Conservation (phyloP, 352 stramenopile species). For the Globisporangium paddicum region DNA sequence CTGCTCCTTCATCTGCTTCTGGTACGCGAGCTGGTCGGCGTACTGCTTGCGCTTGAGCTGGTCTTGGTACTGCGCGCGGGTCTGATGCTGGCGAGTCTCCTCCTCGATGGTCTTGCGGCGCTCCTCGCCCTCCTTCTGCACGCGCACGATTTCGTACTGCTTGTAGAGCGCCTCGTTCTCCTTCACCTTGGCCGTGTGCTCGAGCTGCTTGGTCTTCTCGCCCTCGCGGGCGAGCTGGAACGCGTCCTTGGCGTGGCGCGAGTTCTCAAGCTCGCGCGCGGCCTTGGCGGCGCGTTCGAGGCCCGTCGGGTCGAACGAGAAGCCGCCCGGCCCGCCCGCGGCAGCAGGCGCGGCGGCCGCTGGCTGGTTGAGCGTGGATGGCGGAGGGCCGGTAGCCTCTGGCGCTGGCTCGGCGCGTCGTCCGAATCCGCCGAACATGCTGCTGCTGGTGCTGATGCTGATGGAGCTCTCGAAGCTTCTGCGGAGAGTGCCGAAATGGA, state of each 20-base stretch:
- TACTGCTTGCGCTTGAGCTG: constrained; percentile 98
- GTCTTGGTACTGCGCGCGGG: constrained; percentile 96
- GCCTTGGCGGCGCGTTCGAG: constrained; percentile 97
- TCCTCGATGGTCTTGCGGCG: constrained; percentile 96
- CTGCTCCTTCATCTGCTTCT: constrained; percentile 95
- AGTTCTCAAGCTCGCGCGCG: constrained; percentile 96
- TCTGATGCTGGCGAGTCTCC: constrained; percentile 96
- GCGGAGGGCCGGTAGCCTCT: constrained; percentile 4
- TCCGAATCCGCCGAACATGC: constrained; percentile 21
- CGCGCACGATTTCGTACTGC: constrained; percentile 92
- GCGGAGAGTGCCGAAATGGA: not conserved
- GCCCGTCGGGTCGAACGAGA: constrained; percentile 95
- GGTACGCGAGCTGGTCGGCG: constrained; percentile 94
- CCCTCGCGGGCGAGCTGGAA: constrained; percentile 96
- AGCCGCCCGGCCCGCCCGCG: constrained; percentile 33
- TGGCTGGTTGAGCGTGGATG: constrained; percentile 20
- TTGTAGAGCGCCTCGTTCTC: constrained; percentile 92
- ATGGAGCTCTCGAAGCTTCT: not conserved
- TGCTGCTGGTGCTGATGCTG: constrained; percentile 1
- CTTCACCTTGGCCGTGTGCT: constrained; percentile 91
- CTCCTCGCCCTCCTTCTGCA: constrained; percentile 96
- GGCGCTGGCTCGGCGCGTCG: constrained; percentile 13
- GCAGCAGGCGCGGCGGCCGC: constrained; percentile 4
- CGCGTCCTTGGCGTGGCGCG: constrained; percentile 90
- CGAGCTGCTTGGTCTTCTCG: constrained; percentile 93